Conservation (phyloP, 805 yeast species). For the Candida ulmi region DNA sequence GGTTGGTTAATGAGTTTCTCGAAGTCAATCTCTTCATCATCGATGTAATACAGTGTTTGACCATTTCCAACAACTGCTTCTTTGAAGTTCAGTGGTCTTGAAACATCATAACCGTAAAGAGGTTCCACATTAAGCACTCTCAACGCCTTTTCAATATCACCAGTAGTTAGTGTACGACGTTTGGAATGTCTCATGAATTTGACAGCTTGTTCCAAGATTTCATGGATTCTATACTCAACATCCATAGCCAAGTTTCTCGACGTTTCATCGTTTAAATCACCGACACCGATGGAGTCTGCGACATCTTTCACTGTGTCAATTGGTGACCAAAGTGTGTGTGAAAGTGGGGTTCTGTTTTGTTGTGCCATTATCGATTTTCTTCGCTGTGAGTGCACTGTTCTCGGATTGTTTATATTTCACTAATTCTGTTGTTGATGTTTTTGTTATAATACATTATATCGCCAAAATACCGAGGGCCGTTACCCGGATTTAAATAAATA, state of each 20-base stretch:
- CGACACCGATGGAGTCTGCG: constrained; percentile 84
- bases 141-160: constrained; percentile 78
- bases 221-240: constrained; percentile 95
- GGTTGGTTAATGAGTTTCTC: constrained; percentile 92
- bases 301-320: constrained; percentile 95
- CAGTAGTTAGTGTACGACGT: constrained; percentile 71
- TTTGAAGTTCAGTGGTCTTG: constrained; percentile 66
- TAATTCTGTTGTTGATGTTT: no score
- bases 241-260: constrained; percentile 97
- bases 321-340: constrained; percentile 96
- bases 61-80: constrained; percentile 90
- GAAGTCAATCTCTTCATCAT: constrained; percentile 89
- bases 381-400: not conserved
- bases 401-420: not conserved
- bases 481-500: not conserved
- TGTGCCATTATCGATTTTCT: constrained; percentile 2
- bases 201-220: constrained; percentile 89
- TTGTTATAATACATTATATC: no score
- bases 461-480: no score
- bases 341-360: constrained; percentile 45
- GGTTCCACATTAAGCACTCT: constrained; percentile 90
- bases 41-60: constrained; percentile 86
- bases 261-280: constrained; percentile 80
- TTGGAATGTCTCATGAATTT: constrained; percentile 95
- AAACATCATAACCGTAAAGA: constrained; percentile 75